Conservation (phyloP, 1,284 basidiomycete genomes). For the Apiotrichum porosum region DNA sequence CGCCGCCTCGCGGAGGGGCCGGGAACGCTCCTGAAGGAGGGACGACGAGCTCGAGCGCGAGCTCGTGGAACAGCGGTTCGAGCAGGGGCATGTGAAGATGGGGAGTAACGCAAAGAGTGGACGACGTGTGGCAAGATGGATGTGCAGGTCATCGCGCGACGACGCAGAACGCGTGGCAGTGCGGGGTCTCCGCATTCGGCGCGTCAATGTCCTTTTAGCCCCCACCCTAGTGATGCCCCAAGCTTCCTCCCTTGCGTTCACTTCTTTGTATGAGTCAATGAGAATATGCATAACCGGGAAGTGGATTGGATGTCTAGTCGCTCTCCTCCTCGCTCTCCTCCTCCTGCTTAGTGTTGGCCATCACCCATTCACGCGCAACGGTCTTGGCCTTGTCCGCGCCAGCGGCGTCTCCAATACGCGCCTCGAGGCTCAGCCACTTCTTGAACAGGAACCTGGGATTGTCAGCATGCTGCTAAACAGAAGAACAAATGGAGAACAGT, state of each 20-base stretch:
- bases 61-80: slow-evolving; percentile 63
- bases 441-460: slow-evolving; percentile 82
- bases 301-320: slow-evolving; percentile 3
- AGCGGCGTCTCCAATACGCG: slow-evolving; percentile 76
- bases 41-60: slow-evolving; percentile 60
- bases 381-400: slow-evolving; percentile 77
- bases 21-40: slow-evolving; percentile 57
- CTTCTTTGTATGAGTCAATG: background rate
- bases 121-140: background rate
- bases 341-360: slow-evolving; percentile 31
- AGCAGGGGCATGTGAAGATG: slow-evolving; percentile 30
- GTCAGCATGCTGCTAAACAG: no score
- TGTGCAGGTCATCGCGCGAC: background rate
- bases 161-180: background rate
- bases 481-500: no score
- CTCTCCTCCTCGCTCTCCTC: slow-evolving; percentile 16
- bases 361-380: slow-evolving; percentile 77
- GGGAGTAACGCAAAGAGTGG: background rate
- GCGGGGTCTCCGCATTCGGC: background rate
- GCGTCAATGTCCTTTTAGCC: no score
- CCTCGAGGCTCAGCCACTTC: slow-evolving; percentile 91
- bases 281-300: background rate
- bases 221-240: background rate
- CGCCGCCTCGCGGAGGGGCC: background rate
- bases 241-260: background rate